Base-by-base conservation (phyloP, 176 grass and related monocot species). In the Guadua angustifolia region DNA sequence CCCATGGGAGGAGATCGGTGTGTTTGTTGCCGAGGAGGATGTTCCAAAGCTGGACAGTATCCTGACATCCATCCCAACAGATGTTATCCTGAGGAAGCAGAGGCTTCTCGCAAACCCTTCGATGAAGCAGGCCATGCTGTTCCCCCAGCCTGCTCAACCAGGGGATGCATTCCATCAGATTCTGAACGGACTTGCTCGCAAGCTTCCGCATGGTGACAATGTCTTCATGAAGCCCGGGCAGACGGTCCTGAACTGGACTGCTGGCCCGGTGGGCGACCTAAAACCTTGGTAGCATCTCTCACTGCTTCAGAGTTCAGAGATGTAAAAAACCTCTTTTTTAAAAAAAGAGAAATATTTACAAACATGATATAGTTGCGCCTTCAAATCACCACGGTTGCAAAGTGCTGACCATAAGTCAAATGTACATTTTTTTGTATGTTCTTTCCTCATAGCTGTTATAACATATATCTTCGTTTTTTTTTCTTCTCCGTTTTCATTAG, bases 131-230 rank as follows among this genome's bases (percentile, higher is more conserved):
- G 90, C 95, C 0, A 93, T 98, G 95, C 42, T 91, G 51, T 95
- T 98, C 49, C 91, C 95, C 9, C 91, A 98, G 69, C 95, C 95
- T 71, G 87, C 91, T 40, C 83, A 91, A 70, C 66, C 89, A 35
- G 85, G 93, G 21, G 95, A 98, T 79, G 95, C 95, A 3, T 98
- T 95, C 88, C 95, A 98, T 81, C 95, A 98, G 73, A 95, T 98
- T 63, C 84, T 98, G 13, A 98, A 93, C 0, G 92, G 95, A 19
- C 82, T 98, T 18, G 90, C 92, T 5, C 92, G 92, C 45, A 98
- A 97, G 75, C 92, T 97, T 67, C 95, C 95, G 0, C 92, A 98
- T 18, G 84, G 84, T 36, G 75, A 82, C n/a, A 80, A 55, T 2
- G 86, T 94, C 59, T 97, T 94, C 87, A 73, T 97, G 70, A 77